phyloP scores from a whole-genome alignment of 257 asterid genomes.

The Gentiana dahurica region DNA sequence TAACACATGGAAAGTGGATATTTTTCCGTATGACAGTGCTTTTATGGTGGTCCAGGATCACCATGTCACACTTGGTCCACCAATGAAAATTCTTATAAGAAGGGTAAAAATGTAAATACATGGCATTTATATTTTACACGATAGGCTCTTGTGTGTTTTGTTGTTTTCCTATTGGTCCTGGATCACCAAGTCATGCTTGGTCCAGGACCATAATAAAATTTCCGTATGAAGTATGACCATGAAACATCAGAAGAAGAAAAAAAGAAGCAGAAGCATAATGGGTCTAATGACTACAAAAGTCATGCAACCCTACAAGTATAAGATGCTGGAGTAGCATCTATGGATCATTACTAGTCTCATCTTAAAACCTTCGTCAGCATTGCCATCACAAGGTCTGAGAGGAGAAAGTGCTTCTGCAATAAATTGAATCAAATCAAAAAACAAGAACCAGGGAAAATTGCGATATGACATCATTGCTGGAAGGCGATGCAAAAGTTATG shows the following conservation, averaged over 20 bases:
- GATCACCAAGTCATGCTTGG: too few species aligned
- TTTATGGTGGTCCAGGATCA: too few species aligned
- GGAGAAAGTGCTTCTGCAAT: slow-evolving; percentile 25
- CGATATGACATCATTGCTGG: neutral
- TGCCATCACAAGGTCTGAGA: slow-evolving; percentile 25
- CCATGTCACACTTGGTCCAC: too few species aligned
- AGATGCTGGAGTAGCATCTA: slow-evolving; percentile 37
- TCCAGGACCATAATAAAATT: too few species aligned
- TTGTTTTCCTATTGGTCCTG: too few species aligned
- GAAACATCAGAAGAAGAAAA: slow-evolving; percentile 4
- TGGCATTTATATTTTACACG: too few species aligned
- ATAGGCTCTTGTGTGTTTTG: too few species aligned
- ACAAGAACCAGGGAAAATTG: slow-evolving; percentile 3
- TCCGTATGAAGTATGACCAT: neutral
- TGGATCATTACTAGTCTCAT: slow-evolving; percentile 27
- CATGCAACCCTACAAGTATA: neutral
- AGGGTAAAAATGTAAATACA: too few species aligned
- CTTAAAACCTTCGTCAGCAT: slow-evolving; percentile 23
- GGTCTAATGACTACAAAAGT: too few species aligned
- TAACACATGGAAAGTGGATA: too few species aligned
- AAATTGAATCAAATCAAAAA: slow-evolving; percentile 10
- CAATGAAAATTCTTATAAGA: too few species aligned
- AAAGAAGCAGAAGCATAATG: neutral
- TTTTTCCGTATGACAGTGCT: neutral
- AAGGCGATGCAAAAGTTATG: neutral